These are phyloP conservation scores for Diophrys sp. DNA, from an alignment of 73 alveolate genomes.

Conservation along the genomic window DNA sequence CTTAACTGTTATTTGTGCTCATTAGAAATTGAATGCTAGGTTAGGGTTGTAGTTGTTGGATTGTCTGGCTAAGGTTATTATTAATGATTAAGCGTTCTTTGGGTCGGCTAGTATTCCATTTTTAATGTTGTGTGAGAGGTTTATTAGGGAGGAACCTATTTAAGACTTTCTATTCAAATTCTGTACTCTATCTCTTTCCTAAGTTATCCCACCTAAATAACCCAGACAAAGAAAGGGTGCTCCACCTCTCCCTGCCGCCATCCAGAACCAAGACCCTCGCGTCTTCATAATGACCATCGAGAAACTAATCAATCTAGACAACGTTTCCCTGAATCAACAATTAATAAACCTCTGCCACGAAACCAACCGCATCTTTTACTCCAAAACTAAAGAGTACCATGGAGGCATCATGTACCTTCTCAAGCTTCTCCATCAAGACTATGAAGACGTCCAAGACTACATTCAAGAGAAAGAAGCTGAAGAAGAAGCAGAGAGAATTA, in stretches of 20 bases:
- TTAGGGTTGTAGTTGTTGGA: conserved; percentile 40
- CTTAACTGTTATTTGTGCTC: conserved; percentile 59
- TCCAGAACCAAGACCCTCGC: not conserved
- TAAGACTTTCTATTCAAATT: conserved; percentile 37
- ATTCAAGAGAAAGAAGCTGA: conserved; percentile 31
- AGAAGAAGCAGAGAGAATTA: conserved; percentile 2
- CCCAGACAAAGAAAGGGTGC: not conserved
- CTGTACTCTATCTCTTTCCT: not conserved
- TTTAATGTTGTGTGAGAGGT: conserved; percentile 18
- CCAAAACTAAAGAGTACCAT: conserved; percentile 41
- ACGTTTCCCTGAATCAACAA: not conserved
- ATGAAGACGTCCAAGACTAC: conserved; percentile 20
- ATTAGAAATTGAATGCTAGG: conserved; percentile 26
- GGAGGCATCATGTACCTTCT: conserved; percentile 74
- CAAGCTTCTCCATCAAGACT: conserved; percentile 42
- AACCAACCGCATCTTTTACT: conserved; percentile 44
- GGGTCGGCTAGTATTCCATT: conserved; percentile 25
- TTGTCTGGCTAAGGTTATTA: conserved; percentile 24
- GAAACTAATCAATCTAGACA: not conserved
- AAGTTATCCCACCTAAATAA: conserved; percentile 11
- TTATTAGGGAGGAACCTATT: conserved; percentile 15
- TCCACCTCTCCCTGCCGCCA: not conserved
- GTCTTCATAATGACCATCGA: not conserved
- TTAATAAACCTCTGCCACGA: conserved; percentile 21
- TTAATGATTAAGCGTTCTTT: conserved; percentile 24